Evolutionary conservation across 768 basidiomycete genomes (phyloP), one percentile per base, ranked within the genome.

Genomic region (Termitomyces sp.): DNA sequence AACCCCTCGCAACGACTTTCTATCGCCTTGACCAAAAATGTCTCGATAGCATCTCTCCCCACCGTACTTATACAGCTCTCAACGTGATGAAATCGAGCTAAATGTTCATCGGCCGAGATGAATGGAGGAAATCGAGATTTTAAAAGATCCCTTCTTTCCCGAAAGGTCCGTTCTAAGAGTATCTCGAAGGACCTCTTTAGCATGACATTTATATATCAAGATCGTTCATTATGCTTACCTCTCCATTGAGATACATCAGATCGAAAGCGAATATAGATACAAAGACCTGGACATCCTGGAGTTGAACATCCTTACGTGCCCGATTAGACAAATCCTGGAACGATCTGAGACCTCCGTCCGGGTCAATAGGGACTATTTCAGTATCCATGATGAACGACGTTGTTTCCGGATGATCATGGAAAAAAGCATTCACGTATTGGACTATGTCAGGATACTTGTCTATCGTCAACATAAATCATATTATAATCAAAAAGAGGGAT

Each of bases 201-300:
- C 30, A 46, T 33, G 50, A 50, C 40, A 4, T 5, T 7, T 14
- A 40, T 12, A 38, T 33, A 50, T 42, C 42, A 62, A 28, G 44
- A 40, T 35, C 11, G 12, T 55, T 21, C 41, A 11, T 10, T 41
- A 37, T 33, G 66, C 83, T 70, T 60, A 91, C 94, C 73, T 86
- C 71, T 58, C 82, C 86, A 69, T 96, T 86, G 47, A 92, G 73
- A 64, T 85, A 85, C 91, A 97, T 90, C 57, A 96, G 64, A 72
- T 97, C 94, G 68, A 96, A 97, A 0, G 82, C 87, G 68, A 82
- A 95, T 2, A 96, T 79, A n/a, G 87, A 87, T 1, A 96, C 91
- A 26, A 83, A 70, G 42, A 95, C 80, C 59, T 82, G 86, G 64
- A 97, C 80, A 63, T 94, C 83, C 57, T 79, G 77, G 6, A 91